phyloP scores from a whole-genome alignment of 306 rosid species.

The Cucurbita ficifolia region DNA sequence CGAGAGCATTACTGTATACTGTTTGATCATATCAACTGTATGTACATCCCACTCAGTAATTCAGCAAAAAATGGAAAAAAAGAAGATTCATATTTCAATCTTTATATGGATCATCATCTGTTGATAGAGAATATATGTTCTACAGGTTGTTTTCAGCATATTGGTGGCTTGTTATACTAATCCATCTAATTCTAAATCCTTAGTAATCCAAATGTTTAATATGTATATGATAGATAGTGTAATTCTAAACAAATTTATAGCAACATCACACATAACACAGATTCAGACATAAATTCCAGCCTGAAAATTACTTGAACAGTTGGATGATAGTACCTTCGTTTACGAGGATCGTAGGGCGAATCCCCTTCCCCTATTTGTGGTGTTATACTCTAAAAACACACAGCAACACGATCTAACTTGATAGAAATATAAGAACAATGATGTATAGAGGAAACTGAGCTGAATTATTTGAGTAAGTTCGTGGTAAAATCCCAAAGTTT shows the following conservation, averaged over 20 bases:
- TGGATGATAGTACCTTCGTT: background rate
- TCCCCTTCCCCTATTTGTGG: background rate
- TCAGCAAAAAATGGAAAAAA: background rate
- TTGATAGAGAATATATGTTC: background rate
- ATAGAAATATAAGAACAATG: background rate
- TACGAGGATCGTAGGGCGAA: background rate
- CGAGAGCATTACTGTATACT: background rate
- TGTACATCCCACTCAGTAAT: background rate
- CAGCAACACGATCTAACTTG: background rate
- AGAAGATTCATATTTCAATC: background rate
- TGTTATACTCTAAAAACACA: background rate
- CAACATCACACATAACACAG: background rate
- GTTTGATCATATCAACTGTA: background rate
- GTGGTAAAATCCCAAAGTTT: slow-evolving; percentile 71
- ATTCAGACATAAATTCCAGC: background rate
- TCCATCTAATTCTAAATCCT: background rate
- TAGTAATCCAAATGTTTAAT: background rate
- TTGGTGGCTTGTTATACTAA: background rate
- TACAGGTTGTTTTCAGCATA: background rate
- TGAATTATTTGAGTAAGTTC: slow-evolving; percentile 12
- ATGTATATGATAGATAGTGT: background rate
- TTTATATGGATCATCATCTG: background rate
- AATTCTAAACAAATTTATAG: background rate
- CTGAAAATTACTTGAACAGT: background rate
- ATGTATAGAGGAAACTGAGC: background rate